Base-by-base conservation (phyloP, 1,284 basidiomycete species). In the Pisolithus thermaeus region DNA sequence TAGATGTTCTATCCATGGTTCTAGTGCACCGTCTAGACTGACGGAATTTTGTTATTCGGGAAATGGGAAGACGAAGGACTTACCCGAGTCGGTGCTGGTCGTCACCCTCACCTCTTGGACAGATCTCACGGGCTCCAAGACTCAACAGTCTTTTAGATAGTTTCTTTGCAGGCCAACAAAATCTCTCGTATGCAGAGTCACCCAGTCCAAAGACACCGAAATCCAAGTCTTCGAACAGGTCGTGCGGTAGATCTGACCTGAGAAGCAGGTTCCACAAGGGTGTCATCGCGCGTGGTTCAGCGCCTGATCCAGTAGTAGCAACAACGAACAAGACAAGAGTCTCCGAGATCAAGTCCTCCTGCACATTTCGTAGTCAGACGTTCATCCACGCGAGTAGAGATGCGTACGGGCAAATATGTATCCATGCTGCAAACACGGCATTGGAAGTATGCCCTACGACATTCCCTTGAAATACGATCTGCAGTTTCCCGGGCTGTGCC, bases 111-210 rank as follows among this genome's bases (percentile, higher is more conserved):
- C 86, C 87, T 47, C 83, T 70, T 32, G 71, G 61, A 54, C 79
- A 79, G 22, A 94, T 70, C 53, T 87, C 81, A 1, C 61, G 69
- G 0, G 87, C 96, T 3, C 95, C 94, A 0, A 99, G 76, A 39
- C 73, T 79, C 35, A 75, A 64, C 54, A 99, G 68, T 16, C 96
- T 73, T 36, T 92, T 73, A 14, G 79, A 78, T 0, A 99, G 71
- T 60, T 92, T 89, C 69, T 97, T 96, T 1, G 90, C 91, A 0
- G 94, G 92, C 90, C 93, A 98, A 68, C 93, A 97, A 63, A 96
- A 99, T 54, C 88, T 85, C 56, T 94, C 87, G 62, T 98, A 99
- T 0, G 84, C 80, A 0, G 87, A 87, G 64, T 99, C 96, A 3
- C 97, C 96, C 12, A 99, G 76, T 0, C 90, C 94, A 60, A 95